Evolutionary conservation across 345 rosid species (phyloP), one percentile per base, ranked within the genome.

Genomic region (Boechera divaricarpa): DNA sequence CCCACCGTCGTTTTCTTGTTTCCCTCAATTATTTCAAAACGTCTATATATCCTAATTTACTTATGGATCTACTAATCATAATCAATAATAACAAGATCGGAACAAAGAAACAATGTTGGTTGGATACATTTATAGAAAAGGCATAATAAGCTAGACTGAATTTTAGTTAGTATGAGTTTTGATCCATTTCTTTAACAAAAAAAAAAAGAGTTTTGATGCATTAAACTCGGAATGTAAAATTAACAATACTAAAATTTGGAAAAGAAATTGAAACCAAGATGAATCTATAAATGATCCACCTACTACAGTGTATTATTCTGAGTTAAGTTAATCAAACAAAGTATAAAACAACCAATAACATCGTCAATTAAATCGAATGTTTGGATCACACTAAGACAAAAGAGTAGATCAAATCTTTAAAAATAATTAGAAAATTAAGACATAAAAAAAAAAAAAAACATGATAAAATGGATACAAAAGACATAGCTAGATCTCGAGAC

Each of bases 1-100:
- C 72, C 80, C 62, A 77, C 81, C 61, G 51, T 71, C 76, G 60
- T 63, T 77, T 70, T 77, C 67, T 77, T 56, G 76, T 77, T 77
- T 47, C 80, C 60, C 24, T 77, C 80, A 70, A 77, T 70, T 63
- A 77, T 77, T 70, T 77, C 80, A 47, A 45, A 77, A 77, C 69
- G 76, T 70, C 71, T 77, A 35, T 39, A 38, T 4, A 15, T 53
- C 57, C 44, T 31, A 18, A 51, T 31, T 21, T 52, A 24, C 44
- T 63, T 52, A 6, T 53, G 4, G 31, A 38, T 60, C 36, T 62
- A 32, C 38, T 44, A 3, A 55, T 8, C 60, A 35, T 24, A 70
- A 45, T 70, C 53, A 66, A 70, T 70, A 47, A 55, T 57, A 16
- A 35, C 41, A n/a, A 44, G 29, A 48, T 63, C 51, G 5, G 36